These are phyloP conservation scores for Meyerozyma athensensis DNA, from an alignment of 1,139 yeast genomes.

Conservation along the genomic window DNA sequence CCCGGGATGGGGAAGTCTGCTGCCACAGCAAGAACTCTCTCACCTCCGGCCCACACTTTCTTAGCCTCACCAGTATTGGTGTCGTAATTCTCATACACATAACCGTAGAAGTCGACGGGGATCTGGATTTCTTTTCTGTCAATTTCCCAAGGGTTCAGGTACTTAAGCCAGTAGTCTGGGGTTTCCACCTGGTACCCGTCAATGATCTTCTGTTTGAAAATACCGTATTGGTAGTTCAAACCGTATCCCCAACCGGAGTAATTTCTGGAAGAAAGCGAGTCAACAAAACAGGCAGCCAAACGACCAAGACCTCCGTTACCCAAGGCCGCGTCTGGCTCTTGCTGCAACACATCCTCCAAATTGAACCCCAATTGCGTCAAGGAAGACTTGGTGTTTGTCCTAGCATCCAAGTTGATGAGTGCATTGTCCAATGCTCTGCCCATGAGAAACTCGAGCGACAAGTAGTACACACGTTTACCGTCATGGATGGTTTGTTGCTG, in stretches of 20 bases:
- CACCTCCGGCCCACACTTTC: slow-evolving; percentile 81
- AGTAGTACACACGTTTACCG: slow-evolving; percentile 81
- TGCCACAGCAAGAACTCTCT: slow-evolving; percentile 86
- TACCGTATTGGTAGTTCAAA: slow-evolving; percentile 87
- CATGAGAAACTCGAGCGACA: slow-evolving; percentile 87
- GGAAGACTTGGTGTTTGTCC: slow-evolving; percentile 50
- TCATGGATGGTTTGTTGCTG: slow-evolving; percentile 81
- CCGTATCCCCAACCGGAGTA: slow-evolving; percentile 98
- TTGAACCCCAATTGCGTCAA: slow-evolving; percentile 79
- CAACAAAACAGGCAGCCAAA: slow-evolving; percentile 91
- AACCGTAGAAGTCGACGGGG: slow-evolving; percentile 91
- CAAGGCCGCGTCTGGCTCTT: slow-evolving; percentile 91
- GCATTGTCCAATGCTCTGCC: slow-evolving; percentile 96
- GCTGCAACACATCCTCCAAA: slow-evolving; percentile 76
- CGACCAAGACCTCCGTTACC: slow-evolving; percentile 97
- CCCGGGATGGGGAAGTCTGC: slow-evolving; percentile 95
- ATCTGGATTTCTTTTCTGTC: slow-evolving; percentile 82
- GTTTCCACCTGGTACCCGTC: slow-evolving; percentile 93
- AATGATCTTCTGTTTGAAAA: slow-evolving; percentile 83
- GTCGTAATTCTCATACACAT: slow-evolving; percentile 59
- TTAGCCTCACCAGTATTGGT: slow-evolving; percentile 48
- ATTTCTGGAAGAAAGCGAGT: slow-evolving; percentile 79
- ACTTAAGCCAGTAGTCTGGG: slow-evolving; percentile 91
- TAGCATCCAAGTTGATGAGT: slow-evolving; percentile 63
- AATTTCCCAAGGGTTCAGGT: slow-evolving; percentile 90